Evolutionary conservation across 768 basidiomycete species (phyloP).

Genomic region (Russula earlei): DNA sequence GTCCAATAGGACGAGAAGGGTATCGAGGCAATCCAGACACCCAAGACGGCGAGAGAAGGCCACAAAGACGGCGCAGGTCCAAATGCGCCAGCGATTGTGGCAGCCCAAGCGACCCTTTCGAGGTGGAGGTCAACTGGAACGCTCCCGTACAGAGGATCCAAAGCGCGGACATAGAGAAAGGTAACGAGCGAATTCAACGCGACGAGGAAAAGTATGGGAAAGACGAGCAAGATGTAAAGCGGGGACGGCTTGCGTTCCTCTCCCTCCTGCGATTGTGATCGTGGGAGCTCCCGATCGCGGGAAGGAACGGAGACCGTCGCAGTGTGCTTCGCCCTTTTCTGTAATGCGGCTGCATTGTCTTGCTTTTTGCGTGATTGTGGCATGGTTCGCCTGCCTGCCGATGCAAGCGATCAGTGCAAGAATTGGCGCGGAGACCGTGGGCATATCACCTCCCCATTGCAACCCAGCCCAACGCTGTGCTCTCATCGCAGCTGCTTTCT

Average conservation of each 20-base stretch:
- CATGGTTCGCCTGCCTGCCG: constrained; percentile 2
- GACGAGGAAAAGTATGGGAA: constrained; percentile 25
- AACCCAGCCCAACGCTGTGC: too few species aligned
- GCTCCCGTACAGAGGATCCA: constrained; percentile 63
- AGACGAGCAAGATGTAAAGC: constrained; percentile 16
- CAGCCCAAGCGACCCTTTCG: constrained; percentile 29
- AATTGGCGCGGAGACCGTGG: neutral
- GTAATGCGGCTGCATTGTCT: neutral
- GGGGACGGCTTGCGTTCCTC: constrained; percentile 3
- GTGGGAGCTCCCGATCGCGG: neutral
- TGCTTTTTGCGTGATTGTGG: constrained; percentile 14
- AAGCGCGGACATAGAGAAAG: constrained; percentile 50
- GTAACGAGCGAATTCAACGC: constrained; percentile 44
- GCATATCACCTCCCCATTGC: too few species aligned
- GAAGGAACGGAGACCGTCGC: neutral
- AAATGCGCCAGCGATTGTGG: constrained; percentile 29
- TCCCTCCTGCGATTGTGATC: neutral
- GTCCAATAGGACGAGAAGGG: constrained; percentile 64
- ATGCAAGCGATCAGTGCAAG: neutral
- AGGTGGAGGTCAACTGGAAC: constrained; percentile 46
- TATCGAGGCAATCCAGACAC: constrained; percentile 33
- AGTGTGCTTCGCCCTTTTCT: neutral
- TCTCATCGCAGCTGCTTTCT: neutral
- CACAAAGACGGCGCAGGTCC: constrained; percentile 27
- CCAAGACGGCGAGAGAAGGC: constrained; percentile 30